These are phyloP conservation scores for Thermomyces lanuginosus DNA, from an alignment of 2,329 filamentous ascomycete genomes.

Conservation along the genomic window DNA sequence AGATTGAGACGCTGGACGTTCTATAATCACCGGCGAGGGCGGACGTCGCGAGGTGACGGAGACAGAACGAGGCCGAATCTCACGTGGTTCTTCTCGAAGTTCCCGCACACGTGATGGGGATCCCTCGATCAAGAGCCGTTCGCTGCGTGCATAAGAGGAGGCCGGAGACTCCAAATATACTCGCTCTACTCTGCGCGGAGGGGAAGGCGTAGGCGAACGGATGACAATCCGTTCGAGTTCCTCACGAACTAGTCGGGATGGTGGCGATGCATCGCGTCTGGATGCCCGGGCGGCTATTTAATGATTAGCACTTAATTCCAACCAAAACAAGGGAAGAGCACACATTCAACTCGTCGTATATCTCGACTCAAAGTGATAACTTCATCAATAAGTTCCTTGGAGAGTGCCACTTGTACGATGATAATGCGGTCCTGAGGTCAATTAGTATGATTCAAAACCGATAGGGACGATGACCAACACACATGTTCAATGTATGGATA, in stretches of 20 bases:
- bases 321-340: slow-evolving; percentile 2
- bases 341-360: slow-evolving; percentile 20
- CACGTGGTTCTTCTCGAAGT: slow-evolving; percentile 2
- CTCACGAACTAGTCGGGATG: slow-evolving; percentile 4
- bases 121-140: slow-evolving; percentile 15
- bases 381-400: slow-evolving; percentile 82
- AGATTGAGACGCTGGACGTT: slow-evolving; percentile 19
- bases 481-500: slow-evolving; percentile 84
- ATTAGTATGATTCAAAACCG: not conserved
- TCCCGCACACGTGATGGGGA: slow-evolving; percentile 10
- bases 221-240: slow-evolving; percentile 8
- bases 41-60: slow-evolving; percentile 20
- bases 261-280: slow-evolving; percentile 7
- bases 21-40: slow-evolving; percentile 21
- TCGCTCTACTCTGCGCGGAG: no score
- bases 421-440: slow-evolving; percentile 53
- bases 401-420: slow-evolving; percentile 67
- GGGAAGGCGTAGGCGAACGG: slow-evolving; percentile 5
- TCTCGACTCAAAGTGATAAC: slow-evolving; percentile 68
- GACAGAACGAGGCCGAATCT: slow-evolving; percentile 20
- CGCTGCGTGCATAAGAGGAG: no score
- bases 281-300: slow-evolving; percentile 1
- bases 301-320: not conserved
- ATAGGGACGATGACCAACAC: slow-evolving; percentile 12
- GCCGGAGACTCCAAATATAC: no score